Evolutionary conservation across 2,329 filamentous ascomycete species (phyloP).

Genomic region (Diaporthe sp.): DNA sequence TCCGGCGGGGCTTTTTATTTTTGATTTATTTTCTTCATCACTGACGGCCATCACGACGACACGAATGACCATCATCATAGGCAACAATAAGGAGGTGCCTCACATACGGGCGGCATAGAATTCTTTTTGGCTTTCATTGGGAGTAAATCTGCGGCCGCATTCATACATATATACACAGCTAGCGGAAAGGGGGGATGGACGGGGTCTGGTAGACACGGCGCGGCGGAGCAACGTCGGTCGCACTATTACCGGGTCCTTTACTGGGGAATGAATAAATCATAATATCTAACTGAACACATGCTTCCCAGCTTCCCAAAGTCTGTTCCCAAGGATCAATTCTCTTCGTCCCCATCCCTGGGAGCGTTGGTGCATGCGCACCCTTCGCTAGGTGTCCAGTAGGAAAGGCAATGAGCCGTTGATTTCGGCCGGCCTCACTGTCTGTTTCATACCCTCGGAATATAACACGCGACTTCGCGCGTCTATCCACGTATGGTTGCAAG

Average conservation of each 20-base stretch:
- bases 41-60: constrained; percentile 36
- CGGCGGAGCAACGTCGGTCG: neutral
- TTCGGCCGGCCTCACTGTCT: neutral
- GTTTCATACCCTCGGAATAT: neutral
- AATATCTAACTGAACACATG: constrained; percentile 19
- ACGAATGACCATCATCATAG: constrained; percentile 39
- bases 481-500: neutral
- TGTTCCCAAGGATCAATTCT: neutral
- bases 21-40: neutral
- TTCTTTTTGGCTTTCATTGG: constrained; percentile 14
- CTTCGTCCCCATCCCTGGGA: neutral
- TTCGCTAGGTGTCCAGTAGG: too few relatives aligned
- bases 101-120: constrained; percentile 34
- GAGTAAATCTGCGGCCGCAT: constrained; percentile 9
- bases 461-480: too few relatives aligned
- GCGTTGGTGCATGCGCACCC: neutral
- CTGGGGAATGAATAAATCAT: constrained; percentile 33
- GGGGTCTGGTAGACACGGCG: neutral
- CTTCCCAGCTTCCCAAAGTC: neutral
- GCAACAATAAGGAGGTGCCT: constrained; percentile 29
- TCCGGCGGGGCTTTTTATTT: neutral
- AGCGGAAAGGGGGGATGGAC: neutral
- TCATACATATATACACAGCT: constrained; percentile 25
- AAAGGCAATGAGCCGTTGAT: neutral
- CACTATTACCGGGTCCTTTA: neutral